Conservation (phyloP, 2,329 filamentous ascomycete species). For the Trichoderma guizhouense region DNA sequence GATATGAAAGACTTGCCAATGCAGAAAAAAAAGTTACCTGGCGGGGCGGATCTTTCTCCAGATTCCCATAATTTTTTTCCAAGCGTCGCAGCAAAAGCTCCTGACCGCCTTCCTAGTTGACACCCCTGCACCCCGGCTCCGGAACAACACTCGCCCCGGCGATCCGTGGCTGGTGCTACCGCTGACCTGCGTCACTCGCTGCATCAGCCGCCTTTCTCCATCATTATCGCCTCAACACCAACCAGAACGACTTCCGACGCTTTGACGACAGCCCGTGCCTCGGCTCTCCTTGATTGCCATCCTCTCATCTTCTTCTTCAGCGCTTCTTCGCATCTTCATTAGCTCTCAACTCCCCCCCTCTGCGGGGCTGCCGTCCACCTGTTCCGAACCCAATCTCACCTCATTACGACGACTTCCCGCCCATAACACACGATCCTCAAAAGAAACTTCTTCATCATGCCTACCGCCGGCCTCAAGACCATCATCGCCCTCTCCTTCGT, state of each 20-base stretch:
- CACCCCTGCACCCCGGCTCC: constrained; percentile 12
- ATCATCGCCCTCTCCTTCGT: constrained; percentile 99
- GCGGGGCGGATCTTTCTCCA: constrained; percentile 22
- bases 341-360: constrained; percentile 7
- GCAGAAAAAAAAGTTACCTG: constrained; percentile 22
- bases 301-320: not conserved
- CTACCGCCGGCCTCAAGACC: constrained; percentile 91
- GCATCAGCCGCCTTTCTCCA: constrained; percentile 8
- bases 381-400: not conserved
- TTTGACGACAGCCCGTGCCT: not conserved
- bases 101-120: constrained; percentile 25
- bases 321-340: not conserved
- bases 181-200: constrained; percentile 16
- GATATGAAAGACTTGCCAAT: constrained; percentile 8
- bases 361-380: constrained; percentile 17
- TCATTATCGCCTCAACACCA: constrained; percentile 11
- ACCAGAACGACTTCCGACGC: not conserved
- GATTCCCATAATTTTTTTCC: constrained; percentile 24
- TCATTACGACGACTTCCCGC: constrained; percentile 4
- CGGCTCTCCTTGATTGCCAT: not conserved
- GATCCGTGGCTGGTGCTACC: not conserved
- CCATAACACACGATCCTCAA: not conserved
- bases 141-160: constrained; percentile 19
- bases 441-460: constrained; percentile 42
- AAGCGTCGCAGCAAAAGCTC: constrained; percentile 1